Evolutionary conservation across 306 rosid species (phyloP), one percentile per base, ranked within the genome.

Genomic region (Sophora flavescens): DNA sequence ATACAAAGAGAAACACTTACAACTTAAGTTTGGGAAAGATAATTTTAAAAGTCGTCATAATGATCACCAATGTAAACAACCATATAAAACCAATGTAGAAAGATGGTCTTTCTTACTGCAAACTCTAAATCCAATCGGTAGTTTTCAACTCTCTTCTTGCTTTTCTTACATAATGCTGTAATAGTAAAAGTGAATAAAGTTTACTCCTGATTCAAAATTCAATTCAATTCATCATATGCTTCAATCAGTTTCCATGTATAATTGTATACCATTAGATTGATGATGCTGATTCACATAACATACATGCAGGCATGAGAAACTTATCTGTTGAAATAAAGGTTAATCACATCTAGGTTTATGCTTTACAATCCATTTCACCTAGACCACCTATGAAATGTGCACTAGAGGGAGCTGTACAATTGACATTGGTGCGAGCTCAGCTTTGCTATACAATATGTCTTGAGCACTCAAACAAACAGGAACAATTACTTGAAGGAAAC

Each of bases 61-160:
- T 7, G 14, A 42, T 45, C 15, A 38, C 14, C 70, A 47, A 17
- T 33, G 45, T 26, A 30, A 67, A 45, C 5, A 59, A 51, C 26
- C 59, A 48, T 51, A 69, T 68, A 59, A 61, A 59, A 33, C 14
- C 15, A 14, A 75, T 36, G 32, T 12, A 72, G 39, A 54, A 18
- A n/a, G 26, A 10, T 12, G 53, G 14, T 50, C 48, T 51, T 50
- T 16, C 33, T 16, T 48, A 48, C 45, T 22, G 60, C 22, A 47
- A 17, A 26, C 58, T 15, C 48, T 56, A n/a, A 4, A 67, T 35
- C 6, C 41, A 36, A 22, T 57, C 5, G 12, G 11, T 13, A 36
- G 63, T 57, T 58, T 33, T 75, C 72, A 52, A 64, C 18, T 26
- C 10, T 22, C 14, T 56, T 56, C 61, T 14, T 10, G 4, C 4